phyloP scores from a whole-genome alignment of 2,329 filamentous ascomycete genomes.

The Hypoxylon sp. region DNA sequence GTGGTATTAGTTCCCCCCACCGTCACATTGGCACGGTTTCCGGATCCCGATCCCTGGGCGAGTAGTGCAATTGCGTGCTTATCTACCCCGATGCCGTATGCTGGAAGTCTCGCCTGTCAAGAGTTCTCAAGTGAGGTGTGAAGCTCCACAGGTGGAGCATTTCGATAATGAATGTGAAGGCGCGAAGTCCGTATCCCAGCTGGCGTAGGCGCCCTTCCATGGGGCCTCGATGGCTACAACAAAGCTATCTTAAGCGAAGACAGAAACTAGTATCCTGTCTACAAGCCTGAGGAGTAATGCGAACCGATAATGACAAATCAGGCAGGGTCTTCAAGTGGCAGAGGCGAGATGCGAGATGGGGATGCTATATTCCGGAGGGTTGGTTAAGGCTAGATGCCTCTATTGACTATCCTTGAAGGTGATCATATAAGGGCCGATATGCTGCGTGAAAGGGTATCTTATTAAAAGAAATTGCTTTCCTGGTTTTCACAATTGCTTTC shows the following conservation, averaged over 20 bases:
- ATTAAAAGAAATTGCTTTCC: no score
- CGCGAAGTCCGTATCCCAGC: not conserved
- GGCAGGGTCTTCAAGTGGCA: not conserved
- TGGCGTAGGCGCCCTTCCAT: not conserved
- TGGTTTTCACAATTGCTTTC: no score
- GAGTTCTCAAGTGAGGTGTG: not conserved
- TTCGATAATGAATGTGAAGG: not conserved
- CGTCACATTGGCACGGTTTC: conserved; percentile 11
- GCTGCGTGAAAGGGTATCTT: not conserved
- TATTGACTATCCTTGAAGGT: not conserved
- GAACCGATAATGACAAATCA: conserved; percentile 1
- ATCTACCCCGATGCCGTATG: conserved; percentile 20
- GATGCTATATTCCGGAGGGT: not conserved
- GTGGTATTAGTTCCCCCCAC: conserved; percentile 16
- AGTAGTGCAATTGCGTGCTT: conserved; percentile 24
- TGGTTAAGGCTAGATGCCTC: not conserved
- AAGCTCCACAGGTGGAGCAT: not conserved
- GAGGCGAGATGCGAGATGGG: not conserved
- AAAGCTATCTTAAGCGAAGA: not conserved
- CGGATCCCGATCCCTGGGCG: conserved; percentile 11
- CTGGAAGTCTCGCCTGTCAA: conserved; percentile 8
- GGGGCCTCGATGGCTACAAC: not conserved
- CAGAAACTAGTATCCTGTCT: conserved; percentile 1
- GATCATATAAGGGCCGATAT: not conserved
- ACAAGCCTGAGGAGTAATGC: not conserved